Conservation (phyloP, 2,329 filamentous ascomycete genomes). For the Monilinia vaccinii-corymbosi region DNA sequence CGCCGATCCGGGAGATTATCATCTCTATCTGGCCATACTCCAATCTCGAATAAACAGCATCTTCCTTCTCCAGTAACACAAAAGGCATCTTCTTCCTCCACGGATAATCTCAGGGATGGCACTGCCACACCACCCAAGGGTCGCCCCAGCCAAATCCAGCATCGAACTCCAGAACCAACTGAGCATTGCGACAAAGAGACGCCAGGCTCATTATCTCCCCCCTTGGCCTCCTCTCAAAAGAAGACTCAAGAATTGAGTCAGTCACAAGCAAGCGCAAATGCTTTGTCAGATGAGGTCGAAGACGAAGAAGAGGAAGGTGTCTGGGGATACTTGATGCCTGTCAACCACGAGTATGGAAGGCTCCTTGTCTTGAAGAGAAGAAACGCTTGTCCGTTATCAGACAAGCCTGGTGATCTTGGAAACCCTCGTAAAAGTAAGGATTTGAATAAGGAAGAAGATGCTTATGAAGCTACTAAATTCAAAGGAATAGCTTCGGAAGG, state of each 20-base stretch:
- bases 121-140: constrained; percentile 62
- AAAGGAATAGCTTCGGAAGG: constrained; percentile 62
- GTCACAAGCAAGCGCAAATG: constrained; percentile 49
- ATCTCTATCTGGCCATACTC: constrained; percentile 43
- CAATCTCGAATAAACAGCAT: constrained; percentile 54
- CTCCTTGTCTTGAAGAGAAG: constrained; percentile 68
- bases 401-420: constrained; percentile 34
- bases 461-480: constrained; percentile 53
- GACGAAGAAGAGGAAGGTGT: constrained; percentile 70
- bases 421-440: constrained; percentile 38
- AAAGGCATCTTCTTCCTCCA: constrained; percentile 52
- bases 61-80: constrained; percentile 77
- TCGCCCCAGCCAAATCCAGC: constrained; percentile 43
- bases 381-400: constrained; percentile 55
- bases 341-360: constrained; percentile 62
- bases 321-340: constrained; percentile 88
- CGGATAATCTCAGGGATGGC: constrained; percentile 52
- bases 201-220: constrained; percentile 41
- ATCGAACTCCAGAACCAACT: constrained; percentile 32
- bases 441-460: constrained; percentile 45
- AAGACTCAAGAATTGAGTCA: constrained; percentile 51
- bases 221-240: neutral
- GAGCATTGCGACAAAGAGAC: constrained; percentile 5
- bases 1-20: constrained; percentile 68
- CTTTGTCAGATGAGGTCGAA: constrained; percentile 71